Evolutionary conservation across 2,329 filamentous ascomycete genomes (phyloP).

Genomic region (Chalaropsis thielavioides): DNA sequence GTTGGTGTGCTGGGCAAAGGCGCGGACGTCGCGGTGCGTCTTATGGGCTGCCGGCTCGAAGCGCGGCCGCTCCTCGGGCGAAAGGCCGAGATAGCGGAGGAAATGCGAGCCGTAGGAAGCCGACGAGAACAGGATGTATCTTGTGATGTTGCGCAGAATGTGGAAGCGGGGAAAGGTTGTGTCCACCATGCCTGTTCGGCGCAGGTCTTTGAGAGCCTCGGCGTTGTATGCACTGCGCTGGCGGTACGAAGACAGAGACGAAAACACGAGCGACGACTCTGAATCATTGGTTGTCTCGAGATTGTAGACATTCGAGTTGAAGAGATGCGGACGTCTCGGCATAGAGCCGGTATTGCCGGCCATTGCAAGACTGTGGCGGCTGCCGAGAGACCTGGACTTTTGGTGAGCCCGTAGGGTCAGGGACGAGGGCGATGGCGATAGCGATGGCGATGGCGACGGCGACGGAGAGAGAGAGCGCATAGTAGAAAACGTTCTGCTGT

Average conservation of each 20-base stretch:
- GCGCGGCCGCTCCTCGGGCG: conserved; percentile 31
- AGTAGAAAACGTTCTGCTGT: conserved; percentile 12
- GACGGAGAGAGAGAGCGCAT: conserved; percentile 11
- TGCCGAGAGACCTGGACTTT: conserved; percentile 8
- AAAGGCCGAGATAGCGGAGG: conserved; percentile 47
- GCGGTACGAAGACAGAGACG: conserved; percentile 28
- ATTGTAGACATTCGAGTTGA: conserved; percentile 45
- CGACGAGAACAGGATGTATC: conserved; percentile 53
- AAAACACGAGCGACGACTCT: conserved; percentile 38
- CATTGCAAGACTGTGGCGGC: conserved; percentile 6
- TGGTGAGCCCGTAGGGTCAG: conserved; percentile 4
- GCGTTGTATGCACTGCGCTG: conserved; percentile 36
- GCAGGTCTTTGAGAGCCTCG: conserved; percentile 35
- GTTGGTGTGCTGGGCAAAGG: conserved; percentile 49
- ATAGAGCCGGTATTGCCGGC: not conserved
- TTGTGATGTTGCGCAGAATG: conserved; percentile 45
- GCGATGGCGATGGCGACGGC: conserved; percentile 14
- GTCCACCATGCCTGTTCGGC: conserved; percentile 39
- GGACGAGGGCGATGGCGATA: not conserved
- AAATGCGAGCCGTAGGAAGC: conserved; percentile 52
- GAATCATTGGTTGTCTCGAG: conserved; percentile 39
- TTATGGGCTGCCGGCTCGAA: conserved; percentile 28
- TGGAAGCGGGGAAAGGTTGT: conserved; percentile 46
- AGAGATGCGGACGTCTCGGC: conserved; percentile 8
- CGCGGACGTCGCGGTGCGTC: conserved; percentile 45